Evolutionary conservation across 371 early-diverging fungal species (phyloP).

Genomic region (Mucor ambiguus): DNA sequence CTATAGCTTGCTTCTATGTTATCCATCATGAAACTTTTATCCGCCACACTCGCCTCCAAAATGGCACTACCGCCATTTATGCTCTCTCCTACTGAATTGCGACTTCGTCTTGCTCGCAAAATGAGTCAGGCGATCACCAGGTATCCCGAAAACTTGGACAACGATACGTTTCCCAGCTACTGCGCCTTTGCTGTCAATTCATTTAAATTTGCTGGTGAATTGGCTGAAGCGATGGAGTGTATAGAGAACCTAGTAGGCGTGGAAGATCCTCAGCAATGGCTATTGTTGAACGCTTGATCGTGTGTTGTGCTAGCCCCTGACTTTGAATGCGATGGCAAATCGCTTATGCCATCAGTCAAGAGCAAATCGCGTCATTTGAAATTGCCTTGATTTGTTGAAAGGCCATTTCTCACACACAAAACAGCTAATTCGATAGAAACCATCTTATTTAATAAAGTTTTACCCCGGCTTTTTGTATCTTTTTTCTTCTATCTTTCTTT

Average conservation of each 20-base stretch:
- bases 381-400: constrained; percentile 1
- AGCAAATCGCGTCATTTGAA: constrained; percentile 7
- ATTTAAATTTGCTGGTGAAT: constrained; percentile 33
- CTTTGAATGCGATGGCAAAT: neutral
- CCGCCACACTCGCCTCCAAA: constrained; percentile 44
- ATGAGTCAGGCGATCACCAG: constrained; percentile 20
- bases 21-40: constrained; percentile 43
- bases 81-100: constrained; percentile 31
- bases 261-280: constrained; percentile 48
- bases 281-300: constrained; percentile 25
- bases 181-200: constrained; percentile 41
- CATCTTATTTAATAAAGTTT: neutral
- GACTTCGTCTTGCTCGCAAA: constrained; percentile 19
- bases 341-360: constrained; percentile 4
- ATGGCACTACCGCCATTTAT: constrained; percentile 48
- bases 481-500: neutral
- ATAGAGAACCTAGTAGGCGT: constrained; percentile 43
- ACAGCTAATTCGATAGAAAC: neutral
- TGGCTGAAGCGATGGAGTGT: constrained; percentile 28
- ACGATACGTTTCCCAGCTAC: constrained; percentile 34
- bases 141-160: constrained; percentile 24
- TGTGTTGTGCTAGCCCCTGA: neutral
- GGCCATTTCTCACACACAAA: neutral
- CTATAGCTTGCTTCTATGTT: constrained; percentile 42
- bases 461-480: constrained; percentile 9